These are phyloP conservation scores for Ceratocystis eucalypticola DNA, from an alignment of 2,329 filamentous ascomycete genomes.

Conservation along the genomic window DNA sequence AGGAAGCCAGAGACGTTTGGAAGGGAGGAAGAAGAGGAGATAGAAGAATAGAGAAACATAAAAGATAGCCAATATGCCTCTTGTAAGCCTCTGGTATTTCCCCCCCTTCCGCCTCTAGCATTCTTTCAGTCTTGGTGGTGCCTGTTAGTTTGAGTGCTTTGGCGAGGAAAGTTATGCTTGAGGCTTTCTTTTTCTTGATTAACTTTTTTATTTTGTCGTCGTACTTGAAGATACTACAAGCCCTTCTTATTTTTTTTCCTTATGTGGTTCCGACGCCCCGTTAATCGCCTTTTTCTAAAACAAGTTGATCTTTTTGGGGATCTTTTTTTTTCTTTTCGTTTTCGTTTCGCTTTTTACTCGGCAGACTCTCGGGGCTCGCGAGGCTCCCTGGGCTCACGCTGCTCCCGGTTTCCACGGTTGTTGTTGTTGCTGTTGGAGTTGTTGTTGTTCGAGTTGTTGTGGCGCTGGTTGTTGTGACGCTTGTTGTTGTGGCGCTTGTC, in stretches of 20 bases:
- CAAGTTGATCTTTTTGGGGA: neutral
- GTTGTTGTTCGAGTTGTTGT: slow-evolving; percentile 30
- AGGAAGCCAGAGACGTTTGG: no score
- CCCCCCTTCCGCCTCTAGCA: neutral
- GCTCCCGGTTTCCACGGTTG: slow-evolving; percentile 32
- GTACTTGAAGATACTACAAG: slow-evolving; percentile 3
- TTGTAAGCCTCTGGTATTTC: no score
- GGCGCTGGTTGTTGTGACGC: slow-evolving; percentile 29
- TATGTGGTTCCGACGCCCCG: neutral
- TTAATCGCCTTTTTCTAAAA: neutral
- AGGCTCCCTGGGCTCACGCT: slow-evolving; percentile 19
- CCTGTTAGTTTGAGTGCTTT: neutral
- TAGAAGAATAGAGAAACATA: neutral
- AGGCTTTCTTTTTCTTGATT: neutral
- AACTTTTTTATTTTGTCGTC: neutral
- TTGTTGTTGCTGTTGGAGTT: slow-evolving; percentile 37
- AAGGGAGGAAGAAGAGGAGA: neutral
- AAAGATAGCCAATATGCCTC: neutral
- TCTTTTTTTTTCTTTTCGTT: slow-evolving; percentile 6
- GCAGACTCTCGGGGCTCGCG: slow-evolving; percentile 22
- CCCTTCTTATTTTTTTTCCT: slow-evolving; percentile 17
- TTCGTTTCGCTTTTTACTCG: slow-evolving; percentile 24
- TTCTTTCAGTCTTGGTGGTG: neutral
- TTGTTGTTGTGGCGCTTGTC: slow-evolving; percentile 36
- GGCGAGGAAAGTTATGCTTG: neutral